Base-by-base conservation (phyloP, 2,329 filamentous ascomycete genomes). In the Pestalotiopsis sp. region DNA sequence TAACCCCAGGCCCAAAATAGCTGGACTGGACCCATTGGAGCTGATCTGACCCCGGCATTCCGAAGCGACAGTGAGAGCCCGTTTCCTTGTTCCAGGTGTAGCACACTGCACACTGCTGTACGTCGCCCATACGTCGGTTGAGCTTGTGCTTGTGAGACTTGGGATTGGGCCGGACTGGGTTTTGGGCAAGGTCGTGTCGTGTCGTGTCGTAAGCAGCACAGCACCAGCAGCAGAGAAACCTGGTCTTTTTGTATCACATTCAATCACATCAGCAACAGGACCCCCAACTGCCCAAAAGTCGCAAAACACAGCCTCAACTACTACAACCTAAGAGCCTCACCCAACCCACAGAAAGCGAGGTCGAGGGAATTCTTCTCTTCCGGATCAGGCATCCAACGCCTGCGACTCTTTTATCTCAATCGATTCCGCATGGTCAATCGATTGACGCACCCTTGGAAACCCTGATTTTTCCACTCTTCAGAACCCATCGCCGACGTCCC, bases 401-500 rank as follows among this genome's bases (percentile, higher is more conserved):
- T 52, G 45, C 45, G 45, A 52, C n/a, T 20, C 31, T 36, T 36
- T 36, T 36, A 36, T 52, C 45, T n/a, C 45, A 52, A 52, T n/a
- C 17, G 20, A 52, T 52, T n/a, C n/a, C 20, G 45, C 45, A 52
- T 20, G 17, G 20, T 20, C 45, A 52, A 52, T 52, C 45, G 45
- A 52, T 52, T 20, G 17, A 52, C 45, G 45, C 14, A 52, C 17
- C 45, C 45, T 52, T 52, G 45, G 31, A 36, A 36, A 36, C 31
- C 31, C 31, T 36, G 31, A 36, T 36, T 36, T 2, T 36, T 36
- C 2, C 7, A 0, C 31, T 2, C 17, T n/a, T 52, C 45, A 6
- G 6, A n/a, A 17, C 41, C 45, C 63, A 65, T 66, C 67, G 23
- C 68, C 65, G 31, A 58, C 62, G 14, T 59, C 56, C 65, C 60